Evolutionary conservation across 2,329 filamentous ascomycete species (phyloP).

Genomic region (Ceratocystis cubensis): DNA sequence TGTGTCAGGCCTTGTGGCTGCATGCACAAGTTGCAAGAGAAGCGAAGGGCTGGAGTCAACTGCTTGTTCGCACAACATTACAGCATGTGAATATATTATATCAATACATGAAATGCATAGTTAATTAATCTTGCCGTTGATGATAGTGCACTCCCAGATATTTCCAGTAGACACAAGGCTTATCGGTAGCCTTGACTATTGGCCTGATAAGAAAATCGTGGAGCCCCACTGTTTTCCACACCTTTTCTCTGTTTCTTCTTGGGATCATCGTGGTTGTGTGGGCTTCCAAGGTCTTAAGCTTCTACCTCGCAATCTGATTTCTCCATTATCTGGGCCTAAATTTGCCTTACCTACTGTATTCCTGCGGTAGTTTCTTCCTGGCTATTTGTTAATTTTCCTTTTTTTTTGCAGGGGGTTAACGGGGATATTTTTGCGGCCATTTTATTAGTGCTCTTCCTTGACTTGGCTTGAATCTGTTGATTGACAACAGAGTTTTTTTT

Average conservation of each 20-base stretch:
- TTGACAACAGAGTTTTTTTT: not conserved
- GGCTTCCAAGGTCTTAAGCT: no score
- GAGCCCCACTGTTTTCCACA: no score
- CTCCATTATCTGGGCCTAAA: no score
- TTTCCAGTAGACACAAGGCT: no score
- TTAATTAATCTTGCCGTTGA: no score
- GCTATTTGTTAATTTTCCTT: not conserved
- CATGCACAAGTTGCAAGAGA: not conserved
- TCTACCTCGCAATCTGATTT: no score
- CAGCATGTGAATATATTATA: slow-evolving; percentile 4
- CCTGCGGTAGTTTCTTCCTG: not conserved
- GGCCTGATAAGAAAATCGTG: no score
- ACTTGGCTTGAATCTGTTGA: not conserved
- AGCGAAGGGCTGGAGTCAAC: not conserved
- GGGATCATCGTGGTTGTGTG: no score
- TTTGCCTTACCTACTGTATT: not conserved
- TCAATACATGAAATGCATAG: not conserved
- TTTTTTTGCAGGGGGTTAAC: not conserved
- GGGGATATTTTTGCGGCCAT: not conserved
- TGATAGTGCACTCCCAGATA: no score
- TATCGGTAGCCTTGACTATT: no score
- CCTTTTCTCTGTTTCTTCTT: no score
- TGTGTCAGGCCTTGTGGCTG: not conserved
- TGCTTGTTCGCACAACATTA: not conserved
- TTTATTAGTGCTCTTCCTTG: not conserved